Base-by-base conservation (phyloP, 257 asterid species). In the Cordia subcordata region DNA sequence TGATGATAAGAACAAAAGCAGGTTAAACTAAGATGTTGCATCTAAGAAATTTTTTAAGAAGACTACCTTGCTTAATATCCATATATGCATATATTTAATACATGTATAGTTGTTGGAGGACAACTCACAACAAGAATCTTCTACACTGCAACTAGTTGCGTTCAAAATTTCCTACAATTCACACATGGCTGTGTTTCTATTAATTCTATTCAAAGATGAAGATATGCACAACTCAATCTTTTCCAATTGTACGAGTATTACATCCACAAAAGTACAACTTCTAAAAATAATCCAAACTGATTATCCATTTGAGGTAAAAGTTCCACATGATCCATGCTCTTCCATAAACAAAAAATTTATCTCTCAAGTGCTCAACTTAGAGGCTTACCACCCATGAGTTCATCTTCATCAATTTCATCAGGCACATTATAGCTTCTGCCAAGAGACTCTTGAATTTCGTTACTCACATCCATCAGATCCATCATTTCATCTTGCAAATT, bases 391-490 rank as follows among this genome's bases (percentile, higher is more conserved):
- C 97, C 96, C 92, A 89, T 69, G 77, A 93, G 87, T 14, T 93
- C 99, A 44, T 89, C 96, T 78, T 93, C 97, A 63, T 93, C 97
- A 52, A 93, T 76, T 78, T 93, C 97, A 77, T 93, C 97, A 39
- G 99, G 97, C 4, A 93, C 92, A 63, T 61, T 86, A 66, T 93
- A 93, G 84, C 96, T 87, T 79, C 97, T 77, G 56, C 99, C 97
- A 63, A 93, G 99, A 53, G 95, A 73, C 73, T 93, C 97, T 73
- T 93, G 99, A 70, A 93, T 89, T 80, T 93, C 99, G 62, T 71
- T 81, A 79, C 99, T 93, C 69, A 86, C 94, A 71, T 89, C 99
- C 99, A 93, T 86, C 68, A 93, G 85, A 84, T 89, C 97, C 95
- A 86, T 70, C 97, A 93, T 86, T 70, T 93, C 96, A 77, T 93